phyloP scores from a whole-genome alignment of 2,329 filamentous ascomycete genomes.

The Sarocladium kiliense region DNA sequence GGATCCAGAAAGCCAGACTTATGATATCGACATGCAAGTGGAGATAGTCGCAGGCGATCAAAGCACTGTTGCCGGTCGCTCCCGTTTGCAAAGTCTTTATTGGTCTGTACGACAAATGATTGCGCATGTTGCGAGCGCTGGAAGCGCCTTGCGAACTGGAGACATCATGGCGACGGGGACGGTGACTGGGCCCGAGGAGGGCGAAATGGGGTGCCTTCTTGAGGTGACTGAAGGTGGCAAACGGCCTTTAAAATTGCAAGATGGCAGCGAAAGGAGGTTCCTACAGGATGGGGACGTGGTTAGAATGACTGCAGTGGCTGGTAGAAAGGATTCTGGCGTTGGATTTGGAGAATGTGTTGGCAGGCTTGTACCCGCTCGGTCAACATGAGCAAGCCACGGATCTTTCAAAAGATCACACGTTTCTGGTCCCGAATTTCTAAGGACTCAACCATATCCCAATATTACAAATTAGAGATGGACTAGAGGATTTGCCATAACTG shows the following conservation, averaged over 20 bases:
- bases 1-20: slow-evolving; percentile 29
- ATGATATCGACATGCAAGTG: slow-evolving; percentile 24
- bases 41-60: slow-evolving; percentile 19
- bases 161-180: slow-evolving; percentile 39
- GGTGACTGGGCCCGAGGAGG: slow-evolving; percentile 27
- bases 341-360: slow-evolving; percentile 33
- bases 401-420: too few relatives aligned
- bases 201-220: slow-evolving; percentile 33
- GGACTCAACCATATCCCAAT: too few relatives aligned
- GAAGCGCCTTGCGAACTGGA: slow-evolving; percentile 25
- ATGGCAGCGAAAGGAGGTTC: slow-evolving; percentile 27
- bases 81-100: slow-evolving; percentile 25
- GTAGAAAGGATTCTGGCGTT: slow-evolving; percentile 34
- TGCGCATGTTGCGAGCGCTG: slow-evolving; percentile 26
- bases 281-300: slow-evolving; percentile 36
- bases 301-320: slow-evolving; percentile 30
- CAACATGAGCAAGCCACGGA: too few relatives aligned
- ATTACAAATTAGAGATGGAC: too few relatives aligned
- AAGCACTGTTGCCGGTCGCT: not conserved
- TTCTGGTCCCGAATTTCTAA: too few relatives aligned
- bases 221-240: slow-evolving; percentile 32
- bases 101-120: slow-evolving; percentile 33
- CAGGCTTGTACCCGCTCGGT: slow-evolving; percentile 5
- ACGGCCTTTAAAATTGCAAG: slow-evolving; percentile 19
- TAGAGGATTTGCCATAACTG: too few relatives aligned